Base-by-base conservation (phyloP, 768 basidiomycete genomes). In the Tricholoma bakamatsutake region DNA sequence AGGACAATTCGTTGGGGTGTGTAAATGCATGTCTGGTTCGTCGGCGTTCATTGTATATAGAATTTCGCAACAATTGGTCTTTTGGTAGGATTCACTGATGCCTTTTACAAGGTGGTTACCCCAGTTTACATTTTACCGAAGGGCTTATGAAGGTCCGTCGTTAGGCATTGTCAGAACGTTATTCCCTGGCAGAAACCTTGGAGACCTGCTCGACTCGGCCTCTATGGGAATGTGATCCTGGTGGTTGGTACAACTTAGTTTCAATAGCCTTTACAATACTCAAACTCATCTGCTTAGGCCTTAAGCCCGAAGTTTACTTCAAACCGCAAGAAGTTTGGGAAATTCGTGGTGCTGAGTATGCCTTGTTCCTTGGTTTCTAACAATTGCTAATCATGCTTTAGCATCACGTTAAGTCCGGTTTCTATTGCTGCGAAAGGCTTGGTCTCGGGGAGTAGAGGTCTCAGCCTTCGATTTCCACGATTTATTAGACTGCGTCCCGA, bases 21-120 rank as follows among this genome's bases (percentile, higher is more conserved):
- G 90, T 69, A 95, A 97, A 70, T 93, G 90, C 76, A 89, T 92
- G 84, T 90, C 88, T 58, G 88, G 88, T 84, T 60, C 57, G 78
- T 66, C 17, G 21, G 40, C 31, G 43, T 48, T 18, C 46, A 15
- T n/a, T 27, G 11, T 5, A 10, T 13, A 31, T n/a, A 31, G 46
- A 17, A 10, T 17, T 30, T 48, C 24, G 30, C n/a, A 11, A 10
- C 31, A 30, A 48, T 28, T 17, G n/a, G 15, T 17, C n/a, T 8
- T 30, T 31, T 17, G 46, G 42, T 67, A 84, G 92, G 92, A 3
- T 97, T 97, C 70, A 84, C 89, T 28, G 93, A 94, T 67, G 73
- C 71, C 21, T 91, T 91, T 66, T 92, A 92, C 71, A 88, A 82
- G 73, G 88, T 82, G 56, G 21, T n/a, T 18, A 13, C 34, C 48